phyloP scores from a whole-genome alignment of 2,329 filamentous ascomycete species.

The Colletotrichum sp. region DNA sequence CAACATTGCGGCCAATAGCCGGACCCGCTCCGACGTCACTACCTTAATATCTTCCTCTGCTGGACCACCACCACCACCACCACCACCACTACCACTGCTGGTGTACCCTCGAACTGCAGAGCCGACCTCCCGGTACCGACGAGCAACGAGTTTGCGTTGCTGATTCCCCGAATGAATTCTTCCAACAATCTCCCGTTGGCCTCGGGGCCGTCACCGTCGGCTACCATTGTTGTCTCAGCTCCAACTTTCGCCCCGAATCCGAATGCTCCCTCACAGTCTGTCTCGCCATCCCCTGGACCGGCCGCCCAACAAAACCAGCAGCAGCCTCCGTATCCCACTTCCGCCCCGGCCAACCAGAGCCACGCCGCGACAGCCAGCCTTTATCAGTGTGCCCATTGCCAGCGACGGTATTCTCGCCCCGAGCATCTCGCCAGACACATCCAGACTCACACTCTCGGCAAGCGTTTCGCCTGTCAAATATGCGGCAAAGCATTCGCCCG shows the following conservation, averaged over 20 bases:
- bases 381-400: conserved; percentile 58
- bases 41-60: not conserved
- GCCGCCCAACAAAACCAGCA: not conserved
- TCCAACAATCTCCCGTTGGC: not conserved
- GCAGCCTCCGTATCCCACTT: not conserved
- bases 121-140: not conserved
- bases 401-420: conserved; percentile 56
- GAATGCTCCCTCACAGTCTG: not conserved
- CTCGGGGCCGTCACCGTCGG: not conserved
- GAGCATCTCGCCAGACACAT: conserved; percentile 60
- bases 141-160: not conserved
- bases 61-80: not conserved
- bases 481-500: conserved; percentile 60
- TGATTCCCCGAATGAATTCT: not conserved
- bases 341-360: conserved; percentile 12
- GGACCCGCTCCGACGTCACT: conserved; percentile 20
- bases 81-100: not conserved
- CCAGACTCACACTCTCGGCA: conserved; percentile 55
- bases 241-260: not conserved
- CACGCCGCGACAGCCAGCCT: conserved; percentile 32
- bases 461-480: conserved; percentile 53
- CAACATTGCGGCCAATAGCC: conserved; percentile 7
- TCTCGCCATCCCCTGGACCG: conserved; percentile 6
- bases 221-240: conserved; percentile 6
- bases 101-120: not conserved